A percentile compares a stretch with the other conserved stretches of the same genome.
These are phyloP conservation scores for Colletotrichum ledebouriae DNA, from an alignment of 2,329 filamentous ascomycete genomes.

Conservation along the genomic window DNA sequence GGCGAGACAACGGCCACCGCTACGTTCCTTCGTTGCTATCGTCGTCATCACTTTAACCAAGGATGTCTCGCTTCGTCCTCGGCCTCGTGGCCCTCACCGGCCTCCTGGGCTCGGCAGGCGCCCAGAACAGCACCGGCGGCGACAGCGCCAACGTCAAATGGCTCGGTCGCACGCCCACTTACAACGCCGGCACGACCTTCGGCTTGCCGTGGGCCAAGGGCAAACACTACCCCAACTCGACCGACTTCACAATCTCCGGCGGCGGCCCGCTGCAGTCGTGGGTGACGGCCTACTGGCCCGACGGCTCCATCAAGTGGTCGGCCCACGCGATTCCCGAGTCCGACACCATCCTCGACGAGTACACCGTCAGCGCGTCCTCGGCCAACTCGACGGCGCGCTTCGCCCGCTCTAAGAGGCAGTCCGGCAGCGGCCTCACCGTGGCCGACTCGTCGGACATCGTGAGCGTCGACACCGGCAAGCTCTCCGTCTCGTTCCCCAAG, in stretches of 20 bases:
- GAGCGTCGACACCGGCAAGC: conserved; percentile 59
- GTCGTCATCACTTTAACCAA: conserved; percentile 1
- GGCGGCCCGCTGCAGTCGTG: conserved; percentile 60
- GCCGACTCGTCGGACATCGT: conserved; percentile 47
- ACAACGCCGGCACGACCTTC: conserved; percentile 56
- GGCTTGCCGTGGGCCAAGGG: conserved; percentile 60
- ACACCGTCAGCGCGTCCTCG: conserved; percentile 50
- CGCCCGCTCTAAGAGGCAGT: conserved; percentile 46
- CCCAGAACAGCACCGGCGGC: conserved; percentile 32
- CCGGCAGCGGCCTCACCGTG: conserved; percentile 50
- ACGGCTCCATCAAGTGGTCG: conserved; percentile 73
- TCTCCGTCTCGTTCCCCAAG: conserved; percentile 58
- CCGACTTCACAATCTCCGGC: conserved; percentile 51
- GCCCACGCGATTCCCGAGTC: conserved; percentile 66
- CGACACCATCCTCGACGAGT: conserved; percentile 55
- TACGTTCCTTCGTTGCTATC: conserved; percentile 9
- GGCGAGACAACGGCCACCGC: background rate
- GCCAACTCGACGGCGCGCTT: conserved; percentile 45
- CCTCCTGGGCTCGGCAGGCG: conserved; percentile 36
- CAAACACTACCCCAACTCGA: conserved; percentile 53
- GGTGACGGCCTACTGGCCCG: conserved; percentile 71
- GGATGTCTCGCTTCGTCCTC: conserved; percentile 37
- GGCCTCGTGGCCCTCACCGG: conserved; percentile 36
- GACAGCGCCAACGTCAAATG: conserved; percentile 50
- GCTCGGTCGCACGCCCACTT: conserved; percentile 55